Base-by-base conservation (phyloP, 2,329 filamentous ascomycete species). In the Epichloe festucae region DNA sequence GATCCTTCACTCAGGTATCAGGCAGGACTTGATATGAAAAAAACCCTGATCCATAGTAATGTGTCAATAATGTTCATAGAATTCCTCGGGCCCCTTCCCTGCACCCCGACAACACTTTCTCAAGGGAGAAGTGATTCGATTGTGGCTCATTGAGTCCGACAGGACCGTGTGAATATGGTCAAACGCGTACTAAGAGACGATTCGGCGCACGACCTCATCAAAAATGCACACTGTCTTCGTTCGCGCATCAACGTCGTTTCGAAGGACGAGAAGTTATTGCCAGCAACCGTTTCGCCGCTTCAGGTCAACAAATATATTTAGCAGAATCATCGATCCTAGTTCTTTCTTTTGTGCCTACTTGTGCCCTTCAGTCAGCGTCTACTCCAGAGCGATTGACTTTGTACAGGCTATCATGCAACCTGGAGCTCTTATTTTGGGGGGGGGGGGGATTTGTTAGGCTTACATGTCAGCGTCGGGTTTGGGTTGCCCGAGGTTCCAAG, bases 401-500 rank as follows among this genome's bases (percentile, higher is more conserved):
- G 27, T 36, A 11, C 23, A 34, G 10, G 31, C 46, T 7, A 27
- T 12, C 4, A 23, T 21, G 4, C 19, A 31, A 21, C 19, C 36
- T 17, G 36, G 3, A 35, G 27, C 14, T 4, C n/a, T 31, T 31
- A 3, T 31, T 31, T 23, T 23, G 23, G 21, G 21, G 21, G 21
- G 5, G 23, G 7, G 8, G 27, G 8, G 27, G 8, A 4, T 31
- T 21, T 31, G 21, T 34, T 35, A 23, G 54, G 10, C 56, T 48
- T 54, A 61, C 59, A 60, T 23, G 17, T 60, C 55, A 31, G 54
- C 54, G 23, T 57, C 57, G 8, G 56, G 54, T 36, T 57, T 53
- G 3, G 57, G 46, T 34, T 67, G 69, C 56, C 71, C 71, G 52
- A 82, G 61, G 59, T 83, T 82, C 80, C 80, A 84, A 1, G 80